A percentile compares a stretch with the other conserved stretches of the same genome.
These are phyloP conservation scores for Aspergillus costaricaensis DNA, from an alignment of 2,329 filamentous ascomycete species.

Conservation along the genomic window DNA sequence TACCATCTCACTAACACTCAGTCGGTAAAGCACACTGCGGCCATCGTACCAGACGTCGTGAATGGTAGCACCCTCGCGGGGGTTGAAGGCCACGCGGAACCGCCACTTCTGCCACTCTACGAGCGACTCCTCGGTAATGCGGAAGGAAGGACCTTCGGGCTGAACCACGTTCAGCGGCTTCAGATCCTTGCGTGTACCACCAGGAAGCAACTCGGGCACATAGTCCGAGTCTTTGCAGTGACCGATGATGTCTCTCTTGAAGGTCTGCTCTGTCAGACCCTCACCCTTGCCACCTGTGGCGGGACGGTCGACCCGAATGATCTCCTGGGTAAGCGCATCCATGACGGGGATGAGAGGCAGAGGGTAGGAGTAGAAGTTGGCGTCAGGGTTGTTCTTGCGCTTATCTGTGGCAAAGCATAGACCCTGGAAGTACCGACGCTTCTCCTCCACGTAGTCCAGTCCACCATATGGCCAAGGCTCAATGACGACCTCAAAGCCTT, in stretches of 20 bases:
- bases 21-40: conserved; percentile 65
- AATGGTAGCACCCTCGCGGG: conserved; percentile 67
- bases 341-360: conserved; percentile 56
- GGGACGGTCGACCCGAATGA: conserved; percentile 61
- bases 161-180: conserved; percentile 75
- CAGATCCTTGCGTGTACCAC: conserved; percentile 51
- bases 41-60: conserved; percentile 70
- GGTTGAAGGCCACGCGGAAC: conserved; percentile 61
- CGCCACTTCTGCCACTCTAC: conserved; percentile 68
- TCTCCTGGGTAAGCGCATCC: conserved; percentile 57
- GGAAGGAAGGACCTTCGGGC: conserved; percentile 68
- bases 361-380: conserved; percentile 65
- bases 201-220: conserved; percentile 50
- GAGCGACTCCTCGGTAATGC: conserved; percentile 40
- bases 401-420: conserved; percentile 54
- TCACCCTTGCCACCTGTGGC: conserved; percentile 56
- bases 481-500: conserved; percentile 58
- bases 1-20: conserved; percentile 70
- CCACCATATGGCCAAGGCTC: conserved; percentile 62
- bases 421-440: conserved; percentile 54
- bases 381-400: conserved; percentile 51
- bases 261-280: conserved; percentile 44
- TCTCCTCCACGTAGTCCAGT: conserved; percentile 50
- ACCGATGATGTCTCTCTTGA: conserved; percentile 51
- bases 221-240: conserved; percentile 58